phyloP scores from a whole-genome alignment of 1,139 yeast genomes.

The Casaregolazyma suthepensis region DNA sequence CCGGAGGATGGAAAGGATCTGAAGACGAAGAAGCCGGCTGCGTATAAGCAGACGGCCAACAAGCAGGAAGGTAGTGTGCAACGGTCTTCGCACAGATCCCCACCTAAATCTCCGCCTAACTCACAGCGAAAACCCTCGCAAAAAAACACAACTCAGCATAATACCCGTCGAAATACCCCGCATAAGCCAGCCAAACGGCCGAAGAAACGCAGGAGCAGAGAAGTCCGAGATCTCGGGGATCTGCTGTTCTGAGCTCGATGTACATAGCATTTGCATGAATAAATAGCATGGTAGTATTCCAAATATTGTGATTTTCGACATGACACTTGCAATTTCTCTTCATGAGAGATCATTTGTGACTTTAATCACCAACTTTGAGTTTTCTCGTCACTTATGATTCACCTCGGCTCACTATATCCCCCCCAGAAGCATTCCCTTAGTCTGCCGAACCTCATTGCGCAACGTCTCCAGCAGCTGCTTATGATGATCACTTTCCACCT shows the following conservation, averaged over 20 bases:
- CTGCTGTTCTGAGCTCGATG: slow-evolving; percentile 2
- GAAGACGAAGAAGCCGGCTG: neutral
- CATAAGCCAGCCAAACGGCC: slow-evolving; percentile 10
- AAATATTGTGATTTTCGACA: neutral
- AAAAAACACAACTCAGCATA: neutral
- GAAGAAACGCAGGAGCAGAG: slow-evolving; percentile 21
- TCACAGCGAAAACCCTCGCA: neutral
- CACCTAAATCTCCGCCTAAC: neutral
- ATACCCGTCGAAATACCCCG: neutral
- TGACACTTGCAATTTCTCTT: no score
- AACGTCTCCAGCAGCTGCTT: neutral
- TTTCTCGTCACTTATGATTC: no score
- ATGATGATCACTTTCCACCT: neutral
- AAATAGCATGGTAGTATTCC: neutral
- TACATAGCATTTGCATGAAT: neutral
- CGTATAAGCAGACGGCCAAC: no score
- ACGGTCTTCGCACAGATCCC: neutral
- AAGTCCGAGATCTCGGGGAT: slow-evolving; percentile 10
- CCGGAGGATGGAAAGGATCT: neutral
- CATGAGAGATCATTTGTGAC: no score
- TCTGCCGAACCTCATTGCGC: slow-evolving; percentile 5
- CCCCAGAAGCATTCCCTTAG: slow-evolving; percentile 2
- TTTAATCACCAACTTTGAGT: no score
- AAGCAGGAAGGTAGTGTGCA: neutral
- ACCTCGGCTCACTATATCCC: neutral